Percentiles rank a stretch among this genome's conserved stretches.
phyloP scores from a whole-genome alignment of 2,329 filamentous ascomycete genomes.

The Pseudogymnoascus sp. region DNA sequence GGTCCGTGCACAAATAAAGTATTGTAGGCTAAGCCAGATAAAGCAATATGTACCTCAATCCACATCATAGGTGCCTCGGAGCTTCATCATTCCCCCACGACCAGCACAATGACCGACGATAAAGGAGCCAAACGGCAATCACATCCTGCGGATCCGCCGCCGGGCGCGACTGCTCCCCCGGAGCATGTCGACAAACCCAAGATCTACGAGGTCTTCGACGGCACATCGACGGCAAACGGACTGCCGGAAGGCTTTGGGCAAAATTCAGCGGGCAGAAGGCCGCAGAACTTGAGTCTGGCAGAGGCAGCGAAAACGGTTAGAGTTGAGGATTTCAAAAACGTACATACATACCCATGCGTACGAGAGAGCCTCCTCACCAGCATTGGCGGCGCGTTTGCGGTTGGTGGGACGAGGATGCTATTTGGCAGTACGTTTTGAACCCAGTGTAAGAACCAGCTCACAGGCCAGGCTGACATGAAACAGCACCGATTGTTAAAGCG shows the following conservation, averaged over 20 bases:
- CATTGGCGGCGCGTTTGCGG: constrained; percentile 67
- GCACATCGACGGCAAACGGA: constrained; percentile 24
- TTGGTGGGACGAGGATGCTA: constrained; percentile 67
- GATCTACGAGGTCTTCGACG: constrained; percentile 33
- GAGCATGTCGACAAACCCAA: constrained; percentile 30
- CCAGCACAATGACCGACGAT: not conserved
- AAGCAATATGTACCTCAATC: constrained; percentile 4
- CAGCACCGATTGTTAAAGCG: constrained; percentile 54
- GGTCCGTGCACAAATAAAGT: constrained; percentile 7
- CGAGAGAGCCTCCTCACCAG: constrained; percentile 75
- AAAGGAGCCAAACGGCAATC: constrained; percentile 12
- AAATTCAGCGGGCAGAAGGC: constrained; percentile 25
- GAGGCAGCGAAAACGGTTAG: constrained; percentile 62
- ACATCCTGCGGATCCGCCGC: constrained; percentile 26
- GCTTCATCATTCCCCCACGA: constrained; percentile 9
- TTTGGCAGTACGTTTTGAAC: constrained; percentile 53
- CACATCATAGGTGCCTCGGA: constrained; percentile 9
- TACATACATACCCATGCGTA: constrained; percentile 76
- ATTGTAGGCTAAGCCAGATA: not conserved
- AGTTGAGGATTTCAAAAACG: constrained; percentile 57
- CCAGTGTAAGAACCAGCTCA: not conserved
- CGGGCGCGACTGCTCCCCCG: constrained; percentile 29
- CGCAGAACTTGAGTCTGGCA: constrained; percentile 31
- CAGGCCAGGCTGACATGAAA: constrained; percentile 11
- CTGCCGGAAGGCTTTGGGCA: constrained; percentile 26